Conservation (phyloP, 192 early-diverging fungal species). For the Obelidium mucronatum region DNA sequence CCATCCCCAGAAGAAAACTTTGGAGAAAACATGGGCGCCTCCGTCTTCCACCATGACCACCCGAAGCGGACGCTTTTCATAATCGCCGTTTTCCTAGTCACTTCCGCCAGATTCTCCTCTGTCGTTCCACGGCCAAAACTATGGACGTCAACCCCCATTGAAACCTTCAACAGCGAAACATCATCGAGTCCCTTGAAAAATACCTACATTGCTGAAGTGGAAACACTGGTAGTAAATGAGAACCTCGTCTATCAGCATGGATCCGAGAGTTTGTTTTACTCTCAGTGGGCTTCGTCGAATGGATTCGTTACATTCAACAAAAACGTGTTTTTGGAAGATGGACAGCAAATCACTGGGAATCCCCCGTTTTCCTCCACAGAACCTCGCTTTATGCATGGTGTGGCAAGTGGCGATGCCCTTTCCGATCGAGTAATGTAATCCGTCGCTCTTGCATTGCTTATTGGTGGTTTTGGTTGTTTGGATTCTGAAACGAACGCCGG, state of each 20-base stretch:
- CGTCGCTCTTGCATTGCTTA: neutral
- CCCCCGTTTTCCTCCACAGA: constrained; percentile 2
- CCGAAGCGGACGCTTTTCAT: constrained; percentile 26
- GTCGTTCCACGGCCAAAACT: neutral
- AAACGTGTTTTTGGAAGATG: neutral
- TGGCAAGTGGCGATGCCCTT: constrained; percentile 48
- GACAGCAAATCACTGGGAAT: neutral
- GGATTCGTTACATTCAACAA: constrained; percentile 4
- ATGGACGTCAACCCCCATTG: neutral
- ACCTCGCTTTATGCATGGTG: constrained; percentile 38
- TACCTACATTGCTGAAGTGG: neutral
- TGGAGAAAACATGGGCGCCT: too few species aligned
- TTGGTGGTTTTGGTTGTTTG: neutral
- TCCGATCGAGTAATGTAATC: constrained; percentile 42
- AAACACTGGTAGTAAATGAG: constrained; percentile 8
- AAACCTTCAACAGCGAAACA: neutral
- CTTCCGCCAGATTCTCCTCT: constrained; percentile 4
- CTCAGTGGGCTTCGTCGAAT: neutral
- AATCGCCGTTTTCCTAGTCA: constrained; percentile 14
- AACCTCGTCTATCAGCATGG: constrained; percentile 33
- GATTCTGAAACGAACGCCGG: neutral
- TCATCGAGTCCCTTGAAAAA: neutral
- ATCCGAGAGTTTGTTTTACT: constrained; percentile 5
- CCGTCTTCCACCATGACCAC: constrained; percentile 28
- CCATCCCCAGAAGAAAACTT: too few species aligned